Evolutionary conservation across 2,329 filamentous ascomycete species (phyloP).

Genomic region (Raffaelea ambrosiae): DNA sequence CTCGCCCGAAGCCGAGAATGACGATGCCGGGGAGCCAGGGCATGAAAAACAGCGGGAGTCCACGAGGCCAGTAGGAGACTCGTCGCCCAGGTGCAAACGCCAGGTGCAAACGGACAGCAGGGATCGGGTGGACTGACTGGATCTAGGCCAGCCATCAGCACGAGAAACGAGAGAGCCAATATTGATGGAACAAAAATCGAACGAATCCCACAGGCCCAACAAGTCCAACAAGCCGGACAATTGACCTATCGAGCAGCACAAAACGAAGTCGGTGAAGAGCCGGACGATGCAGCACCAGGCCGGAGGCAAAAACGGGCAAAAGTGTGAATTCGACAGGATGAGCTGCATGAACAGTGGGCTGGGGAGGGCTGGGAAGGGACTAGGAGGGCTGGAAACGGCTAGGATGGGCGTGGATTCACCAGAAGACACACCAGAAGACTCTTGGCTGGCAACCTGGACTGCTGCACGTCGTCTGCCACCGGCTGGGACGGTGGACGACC

Average conservation of each 20-base stretch:
- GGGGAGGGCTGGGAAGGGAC: not conserved
- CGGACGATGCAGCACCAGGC: not conserved
- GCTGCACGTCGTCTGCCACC: not conserved
- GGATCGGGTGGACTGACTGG: conserved; percentile 19
- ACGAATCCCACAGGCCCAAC: no score
- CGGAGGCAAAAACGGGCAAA: not conserved
- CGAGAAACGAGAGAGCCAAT: no score
- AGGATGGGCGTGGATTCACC: not conserved
- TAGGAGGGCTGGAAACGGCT: no score
- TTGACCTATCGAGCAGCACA: not conserved
- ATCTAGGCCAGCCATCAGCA: conserved; percentile 13
- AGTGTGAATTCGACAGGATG: conserved; percentile 17
- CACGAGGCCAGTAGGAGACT: no score
- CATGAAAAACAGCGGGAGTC: no score
- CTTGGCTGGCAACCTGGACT: not conserved
- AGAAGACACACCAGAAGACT: not conserved
- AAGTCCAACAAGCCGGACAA: conserved; percentile 27
- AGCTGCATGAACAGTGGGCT: conserved; percentile 35
- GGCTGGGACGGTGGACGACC: conserved; percentile 22
- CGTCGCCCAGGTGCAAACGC: not conserved
- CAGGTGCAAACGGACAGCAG: conserved; percentile 4
- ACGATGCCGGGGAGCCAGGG: no score
- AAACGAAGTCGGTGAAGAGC: conserved; percentile 29
- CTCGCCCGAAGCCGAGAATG: no score
- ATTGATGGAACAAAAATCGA: no score